These are phyloP conservation scores for Chaetomium fimeti DNA, from an alignment of 495 filamentous ascomycete genomes.

Conservation along the genomic window DNA sequence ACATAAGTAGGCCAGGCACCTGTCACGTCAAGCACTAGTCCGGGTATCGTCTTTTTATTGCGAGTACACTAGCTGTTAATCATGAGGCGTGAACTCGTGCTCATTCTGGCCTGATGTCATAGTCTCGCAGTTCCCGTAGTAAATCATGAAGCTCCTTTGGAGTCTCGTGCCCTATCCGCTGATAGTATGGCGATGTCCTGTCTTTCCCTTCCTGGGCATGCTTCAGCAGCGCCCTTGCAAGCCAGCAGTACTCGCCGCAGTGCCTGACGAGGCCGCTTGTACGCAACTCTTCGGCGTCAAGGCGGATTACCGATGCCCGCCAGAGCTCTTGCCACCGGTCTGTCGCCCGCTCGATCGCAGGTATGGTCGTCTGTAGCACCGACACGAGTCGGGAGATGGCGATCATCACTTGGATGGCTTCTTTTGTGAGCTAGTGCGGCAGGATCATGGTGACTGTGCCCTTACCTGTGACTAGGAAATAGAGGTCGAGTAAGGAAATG, in stretches of 20 bases:
- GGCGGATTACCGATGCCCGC: not conserved
- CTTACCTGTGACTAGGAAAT: slow-evolving; percentile 1
- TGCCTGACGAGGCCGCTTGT: slow-evolving; percentile 15
- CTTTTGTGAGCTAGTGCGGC: not conserved
- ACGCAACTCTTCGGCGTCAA: slow-evolving; percentile 50
- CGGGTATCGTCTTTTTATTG: too few relatives aligned
- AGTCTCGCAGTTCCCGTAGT: slow-evolving; percentile 4
- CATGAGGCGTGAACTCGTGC: too few relatives aligned
- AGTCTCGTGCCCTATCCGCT: slow-evolving; percentile 1
- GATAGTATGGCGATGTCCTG: not conserved
- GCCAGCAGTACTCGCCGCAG: slow-evolving; percentile 18
- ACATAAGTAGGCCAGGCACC: too few relatives aligned
- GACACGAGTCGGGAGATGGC: not conserved
- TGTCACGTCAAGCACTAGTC: too few relatives aligned
- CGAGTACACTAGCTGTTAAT: too few relatives aligned
- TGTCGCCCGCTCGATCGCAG: not conserved
- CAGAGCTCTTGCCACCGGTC: slow-evolving; percentile 16
- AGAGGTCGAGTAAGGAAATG: slow-evolving; percentile 3
- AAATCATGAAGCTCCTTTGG: slow-evolving; percentile 10
- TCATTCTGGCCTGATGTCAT: not conserved
- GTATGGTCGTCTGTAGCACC: not conserved
- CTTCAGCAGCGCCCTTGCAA: slow-evolving; percentile 11
- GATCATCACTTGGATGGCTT: slow-evolving; percentile 12
- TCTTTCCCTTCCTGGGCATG: not conserved
- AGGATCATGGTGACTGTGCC: not conserved